phyloP scores from a whole-genome alignment of 1,284 basidiomycete species.

The Ceratobasidium sp. region DNA sequence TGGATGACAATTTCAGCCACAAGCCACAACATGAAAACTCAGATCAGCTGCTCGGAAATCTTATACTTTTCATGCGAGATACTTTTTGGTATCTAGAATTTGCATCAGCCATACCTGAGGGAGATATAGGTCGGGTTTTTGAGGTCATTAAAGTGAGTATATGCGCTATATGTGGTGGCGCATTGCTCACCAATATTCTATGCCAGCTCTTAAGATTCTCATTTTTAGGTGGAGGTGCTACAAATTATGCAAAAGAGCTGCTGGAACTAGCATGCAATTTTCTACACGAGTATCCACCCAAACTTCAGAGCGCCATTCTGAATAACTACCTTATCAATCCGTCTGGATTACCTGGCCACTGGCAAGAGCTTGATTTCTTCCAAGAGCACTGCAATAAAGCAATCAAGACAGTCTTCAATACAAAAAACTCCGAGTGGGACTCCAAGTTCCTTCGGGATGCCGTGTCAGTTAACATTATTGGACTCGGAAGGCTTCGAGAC shows the following conservation, averaged over 20 bases:
- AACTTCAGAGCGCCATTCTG: slow-evolving; percentile 44
- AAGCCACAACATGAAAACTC: background rate
- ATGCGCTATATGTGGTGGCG: slow-evolving; percentile 41
- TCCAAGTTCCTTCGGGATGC: background rate
- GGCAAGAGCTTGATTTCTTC: slow-evolving; percentile 48
- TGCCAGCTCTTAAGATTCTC: slow-evolving; percentile 42
- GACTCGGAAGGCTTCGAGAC: background rate
- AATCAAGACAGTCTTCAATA: background rate
- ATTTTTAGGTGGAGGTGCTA: slow-evolving; percentile 50
- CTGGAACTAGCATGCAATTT: slow-evolving; percentile 49
- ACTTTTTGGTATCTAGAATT: slow-evolving; percentile 55
- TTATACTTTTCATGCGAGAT: slow-evolving; percentile 55
- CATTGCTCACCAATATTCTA: background rate
- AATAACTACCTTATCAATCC: slow-evolving; percentile 49
- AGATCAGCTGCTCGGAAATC: slow-evolving; percentile 57
- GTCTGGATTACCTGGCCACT: slow-evolving; percentile 46
- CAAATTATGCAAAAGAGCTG: slow-evolving; percentile 50
- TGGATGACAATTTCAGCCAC: background rate
- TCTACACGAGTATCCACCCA: slow-evolving; percentile 48
- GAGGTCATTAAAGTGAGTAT: slow-evolving; percentile 53
- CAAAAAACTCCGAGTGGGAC: background rate
- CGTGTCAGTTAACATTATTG: background rate
- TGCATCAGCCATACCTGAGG: slow-evolving; percentile 54
- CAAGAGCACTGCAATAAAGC: slow-evolving; percentile 49
- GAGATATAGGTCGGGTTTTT: slow-evolving; percentile 55